These are phyloP conservation scores for Taiwanofungus camphoratus DNA, from an alignment of 1,284 basidiomycete species.

Conservation along the genomic window DNA sequence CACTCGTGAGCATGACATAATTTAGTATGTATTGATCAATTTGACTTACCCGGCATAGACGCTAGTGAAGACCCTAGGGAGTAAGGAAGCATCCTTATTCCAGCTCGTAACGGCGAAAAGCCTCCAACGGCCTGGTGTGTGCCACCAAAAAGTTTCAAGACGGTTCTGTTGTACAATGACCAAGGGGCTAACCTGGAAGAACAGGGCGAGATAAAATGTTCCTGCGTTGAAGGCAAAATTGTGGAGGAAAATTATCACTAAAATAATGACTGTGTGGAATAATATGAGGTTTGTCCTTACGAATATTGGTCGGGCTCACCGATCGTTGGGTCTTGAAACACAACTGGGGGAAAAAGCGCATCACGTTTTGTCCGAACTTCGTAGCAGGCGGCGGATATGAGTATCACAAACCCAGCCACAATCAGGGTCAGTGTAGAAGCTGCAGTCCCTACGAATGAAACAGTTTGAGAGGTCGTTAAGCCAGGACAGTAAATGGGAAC, in stretches of 20 bases:
- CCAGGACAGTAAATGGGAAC: constrained; percentile 23
- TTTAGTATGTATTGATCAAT: background rate
- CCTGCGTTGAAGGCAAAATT: constrained; percentile 76
- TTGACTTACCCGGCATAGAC: constrained; percentile 52
- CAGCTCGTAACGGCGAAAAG: constrained; percentile 60
- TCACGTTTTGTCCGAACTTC: constrained; percentile 61
- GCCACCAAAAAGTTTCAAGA: constrained; percentile 13
- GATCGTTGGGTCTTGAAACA: constrained; percentile 54
- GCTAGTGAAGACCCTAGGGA: constrained; percentile 75
- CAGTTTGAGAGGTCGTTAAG: constrained; percentile 9
- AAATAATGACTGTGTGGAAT: constrained; percentile 52
- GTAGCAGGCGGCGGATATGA: constrained; percentile 56
- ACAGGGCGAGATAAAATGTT: constrained; percentile 77
- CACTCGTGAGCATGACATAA: background rate
- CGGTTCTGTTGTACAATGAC: background rate
- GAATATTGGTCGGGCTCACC: constrained; percentile 33
- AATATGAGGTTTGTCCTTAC: constrained; percentile 7
- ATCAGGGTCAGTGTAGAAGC: constrained; percentile 58
- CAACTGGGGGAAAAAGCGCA: constrained; percentile 61
- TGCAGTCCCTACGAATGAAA: constrained; percentile 44
- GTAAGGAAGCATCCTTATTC: constrained; percentile 70
- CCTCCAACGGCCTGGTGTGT: constrained; percentile 54
- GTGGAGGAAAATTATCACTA: constrained; percentile 68
- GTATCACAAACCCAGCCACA: constrained; percentile 44
- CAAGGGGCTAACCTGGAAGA: constrained; percentile 55